Conservation (phyloP, 495 filamentous ascomycete genomes). For the Hapsidospora chrysogenum region DNA sequence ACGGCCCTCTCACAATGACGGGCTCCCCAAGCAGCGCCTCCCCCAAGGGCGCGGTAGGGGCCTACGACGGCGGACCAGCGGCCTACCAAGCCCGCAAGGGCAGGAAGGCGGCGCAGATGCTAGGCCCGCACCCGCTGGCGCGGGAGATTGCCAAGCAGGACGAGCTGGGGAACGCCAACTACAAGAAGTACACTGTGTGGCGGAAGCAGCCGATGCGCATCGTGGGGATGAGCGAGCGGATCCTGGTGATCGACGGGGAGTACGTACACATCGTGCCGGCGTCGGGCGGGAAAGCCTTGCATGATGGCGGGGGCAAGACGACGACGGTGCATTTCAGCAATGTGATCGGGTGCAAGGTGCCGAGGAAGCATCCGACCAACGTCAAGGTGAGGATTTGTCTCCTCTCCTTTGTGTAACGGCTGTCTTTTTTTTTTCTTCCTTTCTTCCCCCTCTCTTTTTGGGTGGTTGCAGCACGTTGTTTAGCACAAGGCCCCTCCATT, state of each 20-base stretch:
- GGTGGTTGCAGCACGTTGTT: too few species aligned
- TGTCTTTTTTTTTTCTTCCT: background rate
- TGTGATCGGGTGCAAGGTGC: constrained; percentile 87
- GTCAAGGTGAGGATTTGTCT: constrained; percentile 70
- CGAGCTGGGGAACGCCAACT: constrained; percentile 44
- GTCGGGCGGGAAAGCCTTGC: constrained; percentile 34
- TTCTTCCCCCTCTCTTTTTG: too few species aligned
- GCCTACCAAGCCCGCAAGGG: constrained; percentile 35
- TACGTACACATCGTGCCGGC: constrained; percentile 87
- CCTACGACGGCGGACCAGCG: constrained; percentile 33
- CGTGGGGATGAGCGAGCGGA: constrained; percentile 63
- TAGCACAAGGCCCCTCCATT: background rate
- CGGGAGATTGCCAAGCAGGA: constrained; percentile 52
- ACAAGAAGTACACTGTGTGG: constrained; percentile 79
- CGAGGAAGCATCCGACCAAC: constrained; percentile 73
- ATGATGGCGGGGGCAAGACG: constrained; percentile 56
- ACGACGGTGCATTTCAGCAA: constrained; percentile 84
- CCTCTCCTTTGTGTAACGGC: too few species aligned
- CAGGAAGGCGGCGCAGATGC: constrained; percentile 44
- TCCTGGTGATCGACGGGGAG: constrained; percentile 83
- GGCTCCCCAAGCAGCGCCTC: constrained; percentile 69
- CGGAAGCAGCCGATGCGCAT: constrained; percentile 92
- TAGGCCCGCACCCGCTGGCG: constrained; percentile 58
- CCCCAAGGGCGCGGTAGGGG: constrained; percentile 52
- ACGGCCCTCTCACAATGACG: constrained; percentile 55